Evolutionary conservation across 495 filamentous ascomycete genomes (phyloP), one percentile per base, ranked within the genome.

Genomic region (Hyaloscypha bicolor): DNA sequence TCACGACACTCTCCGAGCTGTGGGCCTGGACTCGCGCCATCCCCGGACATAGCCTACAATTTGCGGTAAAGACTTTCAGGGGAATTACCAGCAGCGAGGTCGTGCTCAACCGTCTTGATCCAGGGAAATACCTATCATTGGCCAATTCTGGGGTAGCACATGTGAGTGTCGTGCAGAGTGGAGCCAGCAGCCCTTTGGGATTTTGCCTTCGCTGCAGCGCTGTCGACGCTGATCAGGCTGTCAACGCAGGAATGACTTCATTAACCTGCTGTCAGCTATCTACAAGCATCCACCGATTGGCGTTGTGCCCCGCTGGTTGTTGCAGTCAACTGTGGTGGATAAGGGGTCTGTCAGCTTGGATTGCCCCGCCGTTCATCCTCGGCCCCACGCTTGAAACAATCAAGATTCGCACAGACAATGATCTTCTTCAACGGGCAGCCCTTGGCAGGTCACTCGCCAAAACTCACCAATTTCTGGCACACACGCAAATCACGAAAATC

Each of bases 361-460:
- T 29, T 30, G 29, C 48, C 29, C 12, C 19, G n/a, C n/a, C 22
- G 2, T 11, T 19, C 25, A 1, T 25, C 25, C 48, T 63, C 45
- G 45, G n/a, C 9, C 42, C 39, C 29, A 33, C 39, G 11, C 16
- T n/a, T 63, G 48, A 55, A 63, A 63, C 48, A 19, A 32, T 53
- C 48, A 63, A n/a, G 61, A 33, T 63, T 63, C 61, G 61, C 61
- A 30, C 39, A 29, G 61, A 55, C 61, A 31, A 35, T 63, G 48
- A 63, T 55, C 21, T 52, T 45, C 61, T 42, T 63, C 37, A 55
- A 29, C 22, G 16, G 42, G 42, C 11, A 0, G 9, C 4, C 16
- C 35, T 12, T 37, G 35, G 16, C 42, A 48, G 11, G 16, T 11
- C 42, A 19, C 42, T 48, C 42, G 16, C 42, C 16, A 48, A 48